Percentiles rank a stretch among this genome's conserved stretches.
These are phyloP conservation scores for Corynespora cassiicola DNA, from an alignment of 2,329 filamentous ascomycete genomes.

Conservation along the genomic window DNA sequence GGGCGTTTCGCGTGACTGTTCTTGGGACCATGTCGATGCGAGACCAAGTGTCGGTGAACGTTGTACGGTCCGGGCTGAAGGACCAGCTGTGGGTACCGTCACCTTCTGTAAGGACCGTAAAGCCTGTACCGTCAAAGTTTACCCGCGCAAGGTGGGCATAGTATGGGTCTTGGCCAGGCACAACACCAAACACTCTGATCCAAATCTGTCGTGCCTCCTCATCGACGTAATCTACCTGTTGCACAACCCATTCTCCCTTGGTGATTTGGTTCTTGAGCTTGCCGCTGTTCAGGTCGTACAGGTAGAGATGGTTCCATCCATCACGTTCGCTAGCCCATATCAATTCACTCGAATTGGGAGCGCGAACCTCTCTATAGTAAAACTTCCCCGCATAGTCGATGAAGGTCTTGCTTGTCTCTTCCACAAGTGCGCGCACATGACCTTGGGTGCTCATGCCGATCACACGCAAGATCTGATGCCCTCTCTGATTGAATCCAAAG, in stretches of 20 bases:
- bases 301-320: constrained; percentile 24
- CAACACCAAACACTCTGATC: constrained; percentile 10
- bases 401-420: constrained; percentile 14
- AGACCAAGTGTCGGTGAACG: constrained; percentile 16
- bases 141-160: constrained; percentile 17
- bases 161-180: constrained; percentile 18
- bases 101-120: constrained; percentile 18
- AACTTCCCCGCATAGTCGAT: constrained; percentile 14
- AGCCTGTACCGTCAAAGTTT: constrained; percentile 18
- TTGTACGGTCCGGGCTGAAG: constrained; percentile 8
- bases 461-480: constrained; percentile 12
- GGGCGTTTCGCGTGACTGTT: constrained; percentile 9
- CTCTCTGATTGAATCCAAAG: constrained; percentile 15
- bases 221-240: constrained; percentile 12
- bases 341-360: constrained; percentile 10
- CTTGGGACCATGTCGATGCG: constrained; percentile 11
- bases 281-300: constrained; percentile 35
- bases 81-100: constrained; percentile 17
- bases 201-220: constrained; percentile 14
- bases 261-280: constrained; percentile 37
- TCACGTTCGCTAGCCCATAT: constrained; percentile 19
- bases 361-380: constrained; percentile 3
- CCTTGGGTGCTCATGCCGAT: constrained; percentile 14
- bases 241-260: constrained; percentile 41
- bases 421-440: constrained; percentile 10